These are phyloP conservation scores for Wickerhamiella domercqiae DNA, from an alignment of 805 yeast species.

Conservation along the genomic window DNA sequence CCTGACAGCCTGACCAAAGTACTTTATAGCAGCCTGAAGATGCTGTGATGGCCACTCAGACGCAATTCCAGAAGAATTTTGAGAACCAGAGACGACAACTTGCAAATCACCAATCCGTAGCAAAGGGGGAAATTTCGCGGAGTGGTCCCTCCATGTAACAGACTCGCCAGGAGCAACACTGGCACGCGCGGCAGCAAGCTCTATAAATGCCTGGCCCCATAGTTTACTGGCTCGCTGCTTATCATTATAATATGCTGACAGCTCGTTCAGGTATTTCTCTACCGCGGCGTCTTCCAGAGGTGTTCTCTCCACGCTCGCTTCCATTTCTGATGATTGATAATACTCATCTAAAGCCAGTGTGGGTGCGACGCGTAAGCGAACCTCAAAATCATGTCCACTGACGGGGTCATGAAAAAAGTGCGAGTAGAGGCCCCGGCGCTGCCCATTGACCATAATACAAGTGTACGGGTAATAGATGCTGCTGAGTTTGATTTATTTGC, in stretches of 20 bases:
- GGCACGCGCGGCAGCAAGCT: slow-evolving; percentile 10
- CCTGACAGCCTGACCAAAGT: slow-evolving; percentile 25
- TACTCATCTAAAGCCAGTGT: too few species aligned
- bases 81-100: slow-evolving; percentile 9
- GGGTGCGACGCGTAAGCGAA: too few species aligned
- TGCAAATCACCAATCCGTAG: slow-evolving; percentile 13
- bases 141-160: slow-evolving; percentile 4
- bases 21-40: slow-evolving; percentile 27
- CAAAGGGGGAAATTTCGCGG: slow-evolving; percentile 4
- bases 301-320: too few species aligned
- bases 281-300: slow-evolving; percentile 11
- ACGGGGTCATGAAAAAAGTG: too few species aligned
- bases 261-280: slow-evolving; percentile 8
- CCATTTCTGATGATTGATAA: not conserved
- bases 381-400: too few species aligned
- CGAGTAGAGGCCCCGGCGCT: too few species aligned
- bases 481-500: too few species aligned
- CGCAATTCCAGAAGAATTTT: slow-evolving; percentile 34
- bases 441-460: too few species aligned
- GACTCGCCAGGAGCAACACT: too few species aligned
- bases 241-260: slow-evolving; percentile 7
- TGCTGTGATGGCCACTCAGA: slow-evolving; percentile 30
- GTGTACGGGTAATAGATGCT: too few species aligned
- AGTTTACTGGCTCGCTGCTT: slow-evolving; percentile 4
- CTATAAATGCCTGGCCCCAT: slow-evolving; percentile 13